Evolutionary conservation across 169 alveolate genomes (phyloP).

Genomic region (Theileria annulata): DNA sequence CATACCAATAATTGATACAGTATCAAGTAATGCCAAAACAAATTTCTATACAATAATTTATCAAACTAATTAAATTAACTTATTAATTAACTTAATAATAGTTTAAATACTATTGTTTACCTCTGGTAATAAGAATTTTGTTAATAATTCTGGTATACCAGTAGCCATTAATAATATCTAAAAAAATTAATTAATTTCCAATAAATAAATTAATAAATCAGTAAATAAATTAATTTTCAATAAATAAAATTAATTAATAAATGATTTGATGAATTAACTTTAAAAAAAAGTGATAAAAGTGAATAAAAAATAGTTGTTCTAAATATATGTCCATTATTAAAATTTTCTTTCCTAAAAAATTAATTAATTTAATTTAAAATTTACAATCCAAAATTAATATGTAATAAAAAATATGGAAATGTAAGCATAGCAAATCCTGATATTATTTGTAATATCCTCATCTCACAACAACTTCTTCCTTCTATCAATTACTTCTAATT

Average conservation of each 20-base stretch:
- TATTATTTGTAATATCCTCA: slow-evolving; percentile 60
- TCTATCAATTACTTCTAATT: too few species aligned
- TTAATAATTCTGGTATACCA: slow-evolving; percentile 54
- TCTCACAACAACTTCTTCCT: slow-evolving; percentile 2
- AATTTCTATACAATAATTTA: slow-evolving; percentile 21
- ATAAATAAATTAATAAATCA: too few species aligned
- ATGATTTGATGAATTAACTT: slow-evolving; percentile 13
- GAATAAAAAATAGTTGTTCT: slow-evolving; percentile 40
- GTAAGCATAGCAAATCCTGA: slow-evolving; percentile 38
- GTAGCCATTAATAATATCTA: slow-evolving; percentile 57
- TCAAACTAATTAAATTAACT: neutral
- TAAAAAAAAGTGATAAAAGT: slow-evolving; percentile 29
- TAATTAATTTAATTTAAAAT: neutral
- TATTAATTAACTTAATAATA: too few species aligned
- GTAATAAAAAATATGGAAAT: slow-evolving; percentile 56
- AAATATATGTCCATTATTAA: slow-evolving; percentile 31
- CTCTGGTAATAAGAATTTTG: slow-evolving; percentile 39
- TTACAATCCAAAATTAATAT: slow-evolving; percentile 41
- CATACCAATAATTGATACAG: slow-evolving; percentile 31
- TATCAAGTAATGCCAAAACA: slow-evolving; percentile 43
- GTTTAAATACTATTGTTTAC: neutral
- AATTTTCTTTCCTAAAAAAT: slow-evolving; percentile 41
- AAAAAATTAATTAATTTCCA: neutral
- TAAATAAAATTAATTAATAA: too few species aligned
- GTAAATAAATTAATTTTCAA: too few species aligned